Base-by-base conservation (phyloP, 495 filamentous ascomycete species). In the Xylaria sp. region DNA sequence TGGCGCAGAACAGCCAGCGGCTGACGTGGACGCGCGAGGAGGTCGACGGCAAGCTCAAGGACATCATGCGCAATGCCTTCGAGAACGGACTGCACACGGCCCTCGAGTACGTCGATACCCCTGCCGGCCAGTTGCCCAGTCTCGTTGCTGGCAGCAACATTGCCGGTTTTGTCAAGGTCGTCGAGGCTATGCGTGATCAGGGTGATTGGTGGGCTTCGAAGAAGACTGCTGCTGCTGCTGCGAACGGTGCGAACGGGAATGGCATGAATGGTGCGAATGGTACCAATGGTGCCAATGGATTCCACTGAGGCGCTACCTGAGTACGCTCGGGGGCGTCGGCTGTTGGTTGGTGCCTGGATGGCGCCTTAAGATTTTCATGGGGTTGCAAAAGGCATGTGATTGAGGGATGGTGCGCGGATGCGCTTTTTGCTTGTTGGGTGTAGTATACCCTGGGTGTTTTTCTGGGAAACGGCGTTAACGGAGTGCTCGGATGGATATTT, bases 161-260 rank as follows among this genome's bases (percentile, higher is more conserved):
- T 84, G 96, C 96, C 65, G 96, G 96, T 61, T 99, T 98, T 84
- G 91, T 90, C 80, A 99, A 98, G 90, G 96, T 98, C 58, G 96
- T 91, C 50, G 88, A 88, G 74, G 95, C 96, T 76, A 98, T 98
- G 95, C 87, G 92, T 78, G 94, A 96, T 79, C 95, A 97, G 81
- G 96, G 96, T 78, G 95, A 98, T 84, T 99, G 95, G 95, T 99
- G 94, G 94, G 37, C 61, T 52, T 44, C 59, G 21, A n/a, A 44
- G 17, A 57, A 6, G 5, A 9, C 63, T 26, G 11, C 21, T 11
- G 8, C 46, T 26, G 46, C 14, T 6, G 29, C 33, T 41, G 6
- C 8, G 3, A 41, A 61, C 12, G 58, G 33, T 1, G 5, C 29
- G 15, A 21, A 40, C 11, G 58, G 33, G 8, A 5, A 40, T 21